A percentile compares a stretch with the other conserved stretches of the same genome.
Conservation (phyloP, 140 eudicot genomes). For the Bidens hawaiensis region DNA sequence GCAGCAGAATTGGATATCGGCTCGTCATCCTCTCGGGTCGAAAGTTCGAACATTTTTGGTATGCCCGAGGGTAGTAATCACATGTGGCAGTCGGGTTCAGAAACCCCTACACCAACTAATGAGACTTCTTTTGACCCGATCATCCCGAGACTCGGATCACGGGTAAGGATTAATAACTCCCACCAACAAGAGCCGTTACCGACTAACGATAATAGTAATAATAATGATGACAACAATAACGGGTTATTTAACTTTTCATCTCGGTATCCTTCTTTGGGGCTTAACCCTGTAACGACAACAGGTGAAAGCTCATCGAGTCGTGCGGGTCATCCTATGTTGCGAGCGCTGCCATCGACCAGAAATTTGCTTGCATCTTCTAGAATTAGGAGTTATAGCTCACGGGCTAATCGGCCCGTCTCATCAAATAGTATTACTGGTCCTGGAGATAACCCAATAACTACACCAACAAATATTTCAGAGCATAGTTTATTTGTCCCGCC, state of each 20-base stretch:
- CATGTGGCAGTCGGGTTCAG: constrained; percentile 3
- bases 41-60: constrained; percentile 39
- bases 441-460: constrained; percentile 36
- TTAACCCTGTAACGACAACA: constrained; percentile 25
- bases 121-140: constrained; percentile 23
- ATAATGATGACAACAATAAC: constrained; percentile 10
- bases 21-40: constrained; percentile 56
- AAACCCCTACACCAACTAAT: constrained; percentile 1
- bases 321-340: constrained; percentile 30
- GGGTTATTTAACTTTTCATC: constrained; percentile 27
- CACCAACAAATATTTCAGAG: constrained; percentile 48
- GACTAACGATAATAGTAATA: background rate
- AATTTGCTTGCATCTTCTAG: constrained; percentile 42
- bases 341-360: constrained; percentile 39
- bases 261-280: constrained; percentile 42
- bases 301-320: constrained; percentile 28
- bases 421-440: constrained; percentile 17
- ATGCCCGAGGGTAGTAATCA: background rate
- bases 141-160: constrained; percentile 52
- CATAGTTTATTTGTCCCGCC: constrained; percentile 57
- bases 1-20: constrained; percentile 50
- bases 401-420: constrained; percentile 33
- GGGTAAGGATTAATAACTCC: constrained; percentile 47
- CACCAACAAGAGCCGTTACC: constrained; percentile 44
- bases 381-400: constrained; percentile 46